Evolutionary conservation across 768 basidiomycete genomes (phyloP).

Genomic region (Russula sp.): DNA sequence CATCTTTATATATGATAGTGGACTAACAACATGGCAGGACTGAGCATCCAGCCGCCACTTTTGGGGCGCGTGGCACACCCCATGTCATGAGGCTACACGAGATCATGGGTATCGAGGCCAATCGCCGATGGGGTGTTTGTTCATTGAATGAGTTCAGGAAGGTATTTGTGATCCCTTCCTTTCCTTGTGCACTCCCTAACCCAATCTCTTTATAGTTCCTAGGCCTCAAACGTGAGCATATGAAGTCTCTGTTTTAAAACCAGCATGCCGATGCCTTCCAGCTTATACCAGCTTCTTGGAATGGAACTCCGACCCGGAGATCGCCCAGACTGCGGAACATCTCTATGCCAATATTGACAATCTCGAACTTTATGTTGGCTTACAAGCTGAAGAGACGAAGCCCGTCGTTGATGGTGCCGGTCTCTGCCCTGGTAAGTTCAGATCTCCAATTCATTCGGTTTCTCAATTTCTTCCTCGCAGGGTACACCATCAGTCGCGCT

Average conservation of each 20-base stretch:
- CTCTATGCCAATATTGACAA: conserved; percentile 74
- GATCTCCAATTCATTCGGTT: background rate
- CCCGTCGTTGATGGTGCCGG: conserved; percentile 75
- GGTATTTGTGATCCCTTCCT: conserved; percentile 36
- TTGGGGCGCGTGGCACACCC: conserved; percentile 76
- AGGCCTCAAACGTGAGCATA: conserved; percentile 63
- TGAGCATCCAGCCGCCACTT: conserved; percentile 66
- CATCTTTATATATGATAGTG: background rate
- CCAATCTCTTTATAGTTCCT: conserved; percentile 48
- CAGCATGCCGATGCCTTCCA: conserved; percentile 32
- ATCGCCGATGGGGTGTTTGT: conserved; percentile 76
- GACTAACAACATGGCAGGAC: conserved; percentile 45
- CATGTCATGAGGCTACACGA: conserved; percentile 69
- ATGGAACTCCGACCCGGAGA: conserved; percentile 73
- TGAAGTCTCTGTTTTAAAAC: background rate
- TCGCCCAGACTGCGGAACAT: conserved; percentile 70
- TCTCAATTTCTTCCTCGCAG: conserved; percentile 36
- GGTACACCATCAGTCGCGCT: conserved; percentile 80
- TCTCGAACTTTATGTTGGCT: conserved; percentile 77
- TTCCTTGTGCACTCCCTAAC: background rate
- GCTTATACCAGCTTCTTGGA: conserved; percentile 70
- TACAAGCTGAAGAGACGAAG: conserved; percentile 77
- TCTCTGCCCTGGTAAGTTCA: conserved; percentile 68
- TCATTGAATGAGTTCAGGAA: conserved; percentile 81
- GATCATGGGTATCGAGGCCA: conserved; percentile 80